Base-by-base conservation (phyloP, 176 grass and related monocot species). In the Ampelocalamus luodianensis region DNA sequence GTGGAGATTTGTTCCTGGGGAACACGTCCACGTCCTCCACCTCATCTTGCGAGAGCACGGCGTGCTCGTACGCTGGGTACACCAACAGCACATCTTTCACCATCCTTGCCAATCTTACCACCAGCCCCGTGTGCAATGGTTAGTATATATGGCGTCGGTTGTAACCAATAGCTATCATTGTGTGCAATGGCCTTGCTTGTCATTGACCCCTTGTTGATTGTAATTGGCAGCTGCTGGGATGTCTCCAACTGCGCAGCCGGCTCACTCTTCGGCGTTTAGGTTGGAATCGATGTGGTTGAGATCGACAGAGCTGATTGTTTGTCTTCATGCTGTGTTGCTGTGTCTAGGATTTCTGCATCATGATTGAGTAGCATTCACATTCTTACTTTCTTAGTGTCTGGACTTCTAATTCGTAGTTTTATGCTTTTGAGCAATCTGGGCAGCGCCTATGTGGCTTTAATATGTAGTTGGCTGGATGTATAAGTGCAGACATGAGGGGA, bases 41-140 rank as follows among this genome's bases (percentile, higher is more conserved):
- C 54, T 84, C 91, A 6, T 65, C 78, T 23, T 99, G 96, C 17
- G 90, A 91, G 78, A 72, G 40, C 78, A 94, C 64, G 9, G 61
- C 59, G 4, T 99, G 96, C 72, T 83, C 86, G 17, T 99, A 99
- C 16, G 84, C 74, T 6, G 96, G 96, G 64, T 99, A 96, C 84
- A 96, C 96, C 32, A 96, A 92, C 59, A 72, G 58, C 60, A 88
- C 93, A 65, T 81, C 88, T 0, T 96, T 99, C 69, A 58, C 22
- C 78, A 99, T 99, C 72, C 84, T 94, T 1, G n/a, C 91, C 64
- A 92, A 92, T 75, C 65, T 92, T 24, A 99, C 96, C 36, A 84
- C 81, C 38, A 85, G 51, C 53, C 83, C 89, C n/a, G 8, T 83
- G 29, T 98, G 96, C 88, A 85, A 54, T n/a, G 80, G 93, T 95